Base-by-base conservation (phyloP, 176 grass and related monocot genomes). In the Luzula sylvatica region DNA sequence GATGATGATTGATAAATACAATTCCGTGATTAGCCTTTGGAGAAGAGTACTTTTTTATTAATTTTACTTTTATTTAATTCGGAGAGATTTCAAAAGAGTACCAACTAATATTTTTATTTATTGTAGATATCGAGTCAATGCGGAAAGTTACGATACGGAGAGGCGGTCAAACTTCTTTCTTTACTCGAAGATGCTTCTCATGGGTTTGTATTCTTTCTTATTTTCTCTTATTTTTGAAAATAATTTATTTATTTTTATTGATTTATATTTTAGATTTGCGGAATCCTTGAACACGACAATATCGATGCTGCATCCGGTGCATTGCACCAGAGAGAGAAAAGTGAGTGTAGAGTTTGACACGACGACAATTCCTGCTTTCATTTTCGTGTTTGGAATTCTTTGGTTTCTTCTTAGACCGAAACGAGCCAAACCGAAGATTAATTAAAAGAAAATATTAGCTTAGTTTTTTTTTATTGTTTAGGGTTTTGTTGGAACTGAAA, bases 341-440 rank as follows among this genome's bases (percentile, higher is more conserved):
- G 45, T 96, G 0, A 80, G 81, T 4, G 64, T 96, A 48, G 70
- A 89, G 66, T 62, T 96, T 58, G 81, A 96, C 58, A 54, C 89
- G 54, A 96, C 90, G 11, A 96, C 90, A 4, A 38, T 89, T 25
- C 90, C 90, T 3, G 84, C 77, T 32, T 89, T 96, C 62, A 5
- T 89, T 16, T 48, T 72, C 8, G 92, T 96, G 42, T 86, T 96
- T 77, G 72, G 54, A 29, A 68, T 98, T 51, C 78, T 98, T 53
- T 98, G 92, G 81, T 80, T 98, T 73, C 71, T 98, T 55, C 72
- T 98, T 22, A 77, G 71, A 52, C 85, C 92, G 38, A 86, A 81
- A 65, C 63, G 85, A 16, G 55, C 92, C 24, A 98, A 98, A 54
- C 85, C 92, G 20, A 98, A 98, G 78, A 90, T 98, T 46, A 98